These are phyloP conservation scores for Picea mariana DNA, from an alignment of 83 land plant species.

Conservation along the genomic window DNA sequence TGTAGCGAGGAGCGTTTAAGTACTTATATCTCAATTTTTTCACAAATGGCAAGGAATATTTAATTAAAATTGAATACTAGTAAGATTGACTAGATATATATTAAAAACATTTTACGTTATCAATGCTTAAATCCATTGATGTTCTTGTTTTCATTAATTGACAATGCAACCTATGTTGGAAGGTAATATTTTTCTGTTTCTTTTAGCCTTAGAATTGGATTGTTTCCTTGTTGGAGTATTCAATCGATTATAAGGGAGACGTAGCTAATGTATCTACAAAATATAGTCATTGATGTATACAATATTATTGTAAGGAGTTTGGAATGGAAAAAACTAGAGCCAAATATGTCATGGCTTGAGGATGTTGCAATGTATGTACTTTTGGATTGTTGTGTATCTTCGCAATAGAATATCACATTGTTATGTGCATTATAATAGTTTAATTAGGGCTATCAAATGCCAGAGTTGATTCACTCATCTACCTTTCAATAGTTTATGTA, in stretches of 20 bases:
- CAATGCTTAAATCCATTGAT: slow-evolving; percentile 88
- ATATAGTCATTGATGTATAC: slow-evolving; percentile 19
- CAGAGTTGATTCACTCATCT: too few relatives aligned
- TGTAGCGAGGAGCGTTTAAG: slow-evolving; percentile 79
- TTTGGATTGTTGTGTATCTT: too few relatives aligned
- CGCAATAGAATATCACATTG: too few relatives aligned
- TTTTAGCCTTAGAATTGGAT: background rate
- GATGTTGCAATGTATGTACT: slow-evolving; percentile 66
- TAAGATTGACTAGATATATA: background rate
- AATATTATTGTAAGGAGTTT: slow-evolving; percentile 28
- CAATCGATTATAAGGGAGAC: too few relatives aligned
- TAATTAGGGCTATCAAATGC: too few relatives aligned
- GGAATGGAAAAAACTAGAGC: slow-evolving; percentile 26
- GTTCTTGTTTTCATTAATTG: slow-evolving; percentile 76
- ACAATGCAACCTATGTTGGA: slow-evolving; percentile 84
- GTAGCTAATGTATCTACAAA: too few relatives aligned
- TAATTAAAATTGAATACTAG: too few relatives aligned
- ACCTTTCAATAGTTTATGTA: too few relatives aligned
- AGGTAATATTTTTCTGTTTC: slow-evolving; percentile 39
- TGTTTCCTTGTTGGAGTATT: too few relatives aligned
- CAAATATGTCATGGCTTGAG: slow-evolving; percentile 79
- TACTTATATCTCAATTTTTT: background rate
- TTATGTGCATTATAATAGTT: too few relatives aligned
- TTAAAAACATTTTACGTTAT: background rate
- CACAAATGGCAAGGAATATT: background rate